Evolutionary conservation across 805 yeast species (phyloP).

Genomic region (Scheffersomyces spartinae): DNA sequence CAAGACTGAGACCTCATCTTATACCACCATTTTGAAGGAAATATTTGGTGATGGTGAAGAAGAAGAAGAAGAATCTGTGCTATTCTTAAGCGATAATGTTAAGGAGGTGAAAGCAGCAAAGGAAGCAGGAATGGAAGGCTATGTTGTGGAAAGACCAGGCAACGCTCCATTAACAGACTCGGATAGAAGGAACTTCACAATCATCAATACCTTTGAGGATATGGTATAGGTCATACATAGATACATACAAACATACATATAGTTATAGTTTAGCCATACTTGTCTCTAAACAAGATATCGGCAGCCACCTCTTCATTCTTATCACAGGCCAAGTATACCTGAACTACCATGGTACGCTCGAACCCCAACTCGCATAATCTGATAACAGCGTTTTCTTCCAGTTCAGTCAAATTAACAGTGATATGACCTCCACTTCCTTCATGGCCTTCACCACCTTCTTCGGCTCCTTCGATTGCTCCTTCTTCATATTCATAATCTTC

Average conservation of each 20-base stretch:
- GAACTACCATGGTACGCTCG: constrained; percentile 76
- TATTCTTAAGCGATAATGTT: constrained; percentile 75
- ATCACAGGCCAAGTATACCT: constrained; percentile 95
- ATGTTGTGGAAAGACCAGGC: constrained; percentile 63
- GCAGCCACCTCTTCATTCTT: constrained; percentile 96
- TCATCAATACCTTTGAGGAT: constrained; percentile 17
- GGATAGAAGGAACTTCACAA: constrained; percentile 13
- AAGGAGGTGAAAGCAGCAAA: constrained; percentile 68
- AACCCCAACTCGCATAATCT: constrained; percentile 91
- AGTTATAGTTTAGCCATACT: background rate
- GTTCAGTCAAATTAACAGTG: constrained; percentile 57
- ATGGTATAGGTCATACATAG: constrained; percentile 4
- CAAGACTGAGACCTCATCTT: constrained; percentile 49
- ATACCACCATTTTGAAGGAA: constrained; percentile 37
- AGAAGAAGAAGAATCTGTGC: too few relatives aligned
- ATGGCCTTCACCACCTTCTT: constrained; percentile 19
- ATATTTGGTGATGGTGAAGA: constrained; percentile 20
- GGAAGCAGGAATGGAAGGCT: constrained; percentile 47
- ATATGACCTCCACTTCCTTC: constrained; percentile 24
- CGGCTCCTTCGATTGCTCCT: constrained; percentile 28
- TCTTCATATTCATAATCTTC: constrained; percentile 21
- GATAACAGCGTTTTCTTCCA: constrained; percentile 80
- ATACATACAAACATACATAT: background rate
- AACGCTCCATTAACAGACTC: constrained; percentile 40
- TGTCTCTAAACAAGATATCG: constrained; percentile 61